Evolutionary conservation across 108 stramenopile genomes (phyloP), one percentile per base, ranked within the genome.

Genomic region (Skeletonema grethae): DNA sequence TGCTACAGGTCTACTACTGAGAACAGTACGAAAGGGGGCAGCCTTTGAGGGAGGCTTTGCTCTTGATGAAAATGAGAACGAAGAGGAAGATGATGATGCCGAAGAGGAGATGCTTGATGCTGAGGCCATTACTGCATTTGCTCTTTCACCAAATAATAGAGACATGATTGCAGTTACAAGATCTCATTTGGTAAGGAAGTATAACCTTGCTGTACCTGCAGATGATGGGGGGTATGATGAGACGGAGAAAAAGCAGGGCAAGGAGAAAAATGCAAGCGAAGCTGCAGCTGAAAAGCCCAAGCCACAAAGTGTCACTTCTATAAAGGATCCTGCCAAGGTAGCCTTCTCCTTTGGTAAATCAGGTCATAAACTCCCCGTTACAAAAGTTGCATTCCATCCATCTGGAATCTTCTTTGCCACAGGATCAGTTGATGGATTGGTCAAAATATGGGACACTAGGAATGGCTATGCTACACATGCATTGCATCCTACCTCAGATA

Each of bases 391-490:
- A 35, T 87, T 90, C 55, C 94, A 95, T 69, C 61, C 79, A 3
- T 88, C 88, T 13, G 88, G 90, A 53, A 77, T 89, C 2, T 93
- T 93, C 75, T 71, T 93, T 13, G 92, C 92, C 32, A 93, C 92
- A 10, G 94, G 87, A 56, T 90, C 90, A 0, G 88, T 93, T 13
- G 94, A 95, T 72, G 94, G 94, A 28, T 81, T 84, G 16, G 92
- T 88, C 15, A 85, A 92, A 22, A 69, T 95, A 36, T 95, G 90
- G 90, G 94, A 95, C 79, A 69, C 77, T 9, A 79, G 90, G n/a
- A 88, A 89, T 38, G 78, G 79, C 41, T 93, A 84, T 67, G 92
- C 91, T 18, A 91, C 94, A 15, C 94, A 95, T 73, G 86, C 90
- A 31, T 92, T 90, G 62, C 78, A 87, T 29, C 89, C 87, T 53